Percentiles rank a stretch among this genome's conserved stretches.
phyloP scores from a whole-genome alignment of 2,329 filamentous ascomycete species.

The Fonsecaea pedrosoi region DNA sequence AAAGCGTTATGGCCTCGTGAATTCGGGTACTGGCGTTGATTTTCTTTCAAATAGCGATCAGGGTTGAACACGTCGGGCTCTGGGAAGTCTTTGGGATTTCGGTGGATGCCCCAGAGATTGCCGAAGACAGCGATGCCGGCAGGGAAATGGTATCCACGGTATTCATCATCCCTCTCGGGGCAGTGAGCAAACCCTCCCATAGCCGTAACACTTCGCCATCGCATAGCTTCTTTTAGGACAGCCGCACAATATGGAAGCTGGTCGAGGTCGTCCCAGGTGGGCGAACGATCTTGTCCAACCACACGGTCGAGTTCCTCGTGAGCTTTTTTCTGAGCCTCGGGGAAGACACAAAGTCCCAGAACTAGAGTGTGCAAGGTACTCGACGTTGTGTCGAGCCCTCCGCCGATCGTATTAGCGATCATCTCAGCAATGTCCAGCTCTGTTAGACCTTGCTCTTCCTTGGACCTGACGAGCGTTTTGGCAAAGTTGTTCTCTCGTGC shows the following conservation, averaged over 20 bases:
- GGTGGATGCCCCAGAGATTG: constrained; percentile 39
- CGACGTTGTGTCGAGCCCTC: constrained; percentile 43
- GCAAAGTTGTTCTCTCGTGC: constrained; percentile 49
- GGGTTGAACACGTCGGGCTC: constrained; percentile 51
- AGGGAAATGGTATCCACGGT: constrained; percentile 58
- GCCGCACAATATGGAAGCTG: constrained; percentile 48
- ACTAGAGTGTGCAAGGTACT: constrained; percentile 43
- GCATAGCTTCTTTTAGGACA: constrained; percentile 47
- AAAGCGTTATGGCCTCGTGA: constrained; percentile 63
- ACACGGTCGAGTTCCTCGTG: constrained; percentile 55
- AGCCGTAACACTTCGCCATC: constrained; percentile 47
- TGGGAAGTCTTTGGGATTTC: constrained; percentile 49
- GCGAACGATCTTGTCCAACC: constrained; percentile 48
- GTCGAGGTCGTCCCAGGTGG: constrained; percentile 48
- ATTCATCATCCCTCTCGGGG: constrained; percentile 55
- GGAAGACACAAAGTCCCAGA: constrained; percentile 48
- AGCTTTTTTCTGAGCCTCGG: constrained; percentile 54
- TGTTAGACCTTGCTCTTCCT: constrained; percentile 53
- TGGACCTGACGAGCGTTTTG: constrained; percentile 57
- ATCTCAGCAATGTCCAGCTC: constrained; percentile 56
- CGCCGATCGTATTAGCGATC: constrained; percentile 52
- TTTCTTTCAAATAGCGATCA: constrained; percentile 49
- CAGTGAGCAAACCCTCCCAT: constrained; percentile 45
- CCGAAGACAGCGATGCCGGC: constrained; percentile 48
- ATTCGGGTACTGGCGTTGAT: constrained; percentile 54